Evolutionary conservation across 1,139 yeast species (phyloP), one percentile per base, ranked within the genome.

Genomic region (Schwanniomyces etchellsii): DNA sequence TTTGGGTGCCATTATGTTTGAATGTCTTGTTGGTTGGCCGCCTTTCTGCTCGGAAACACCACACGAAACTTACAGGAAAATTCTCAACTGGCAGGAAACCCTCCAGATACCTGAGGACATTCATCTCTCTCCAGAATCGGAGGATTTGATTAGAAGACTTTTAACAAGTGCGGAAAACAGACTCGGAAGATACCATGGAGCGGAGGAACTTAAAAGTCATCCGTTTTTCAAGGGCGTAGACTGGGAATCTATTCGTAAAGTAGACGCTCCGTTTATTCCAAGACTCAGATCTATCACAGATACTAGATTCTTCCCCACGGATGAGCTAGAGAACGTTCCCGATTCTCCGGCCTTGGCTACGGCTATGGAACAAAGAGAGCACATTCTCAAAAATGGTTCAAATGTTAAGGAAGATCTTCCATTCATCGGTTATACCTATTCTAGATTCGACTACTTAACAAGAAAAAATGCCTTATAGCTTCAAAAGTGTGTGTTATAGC

Each of bases 1-100:
- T 4, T 64, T 91, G 25, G 99, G 99, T 16, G 96, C 97, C 1
- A 91, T 91, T 53, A 91, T 91, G 99, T 91, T 85, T 61, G 99
- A 91, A 65, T 91, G 98, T 66, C 67, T 91, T 40, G 86, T 91
- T 41, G 99, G 99, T 13, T 91, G 98, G 97, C 98, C 99, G 14
- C 99, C 99, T 34, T 91, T 91, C 60, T 93, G 98, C 60, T 83
- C 95, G 1, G 98, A 91, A 53, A 86, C 96, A 4, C 97, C 98
- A n/a, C 96, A 89, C 46, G 98, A 91, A 48, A 91, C 98, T 0
- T 91, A 91, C 57, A 72, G 94, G 37, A 93, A 91, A 72, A 91
- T 91, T 50, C 68, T 93, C 52, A 85, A 88, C 56, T 93, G 96
- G 89, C 93, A 84, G 50, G 96, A 91, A 51, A 81, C 95, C 2